Conservation (phyloP, 192 early-diverging fungal species). For the Entomortierella chlamydospora region DNA sequence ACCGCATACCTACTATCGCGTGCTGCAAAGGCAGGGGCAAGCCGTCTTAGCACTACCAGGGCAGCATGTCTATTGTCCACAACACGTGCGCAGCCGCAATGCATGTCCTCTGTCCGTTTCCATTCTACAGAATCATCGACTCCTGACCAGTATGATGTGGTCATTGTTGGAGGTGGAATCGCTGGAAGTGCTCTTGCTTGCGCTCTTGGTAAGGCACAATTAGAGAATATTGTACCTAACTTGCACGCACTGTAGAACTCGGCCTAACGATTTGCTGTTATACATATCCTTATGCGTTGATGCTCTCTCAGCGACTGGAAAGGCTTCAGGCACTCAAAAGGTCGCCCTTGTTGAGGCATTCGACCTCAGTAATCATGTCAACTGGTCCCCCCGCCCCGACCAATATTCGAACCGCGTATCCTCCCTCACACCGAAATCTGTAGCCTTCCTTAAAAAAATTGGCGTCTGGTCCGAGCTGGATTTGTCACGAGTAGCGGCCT, state of each 20-base stretch:
- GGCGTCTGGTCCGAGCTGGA: conserved; percentile 77
- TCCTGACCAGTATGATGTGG: conserved; percentile 75
- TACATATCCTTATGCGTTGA: neutral
- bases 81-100: neutral
- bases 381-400: conserved; percentile 64
- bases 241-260: no score
- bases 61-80: conserved; percentile 7
- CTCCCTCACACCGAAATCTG: conserved; percentile 80
- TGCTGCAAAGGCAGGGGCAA: conserved; percentile 4
- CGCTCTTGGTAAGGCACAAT: conserved; percentile 68
- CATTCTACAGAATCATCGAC: conserved; percentile 27
- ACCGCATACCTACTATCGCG: conserved; percentile 4
- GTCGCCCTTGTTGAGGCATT: conserved; percentile 87
- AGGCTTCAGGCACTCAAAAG: conserved; percentile 55
- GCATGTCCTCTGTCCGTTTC: conserved; percentile 23
- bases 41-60: neutral
- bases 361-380: conserved; percentile 66
- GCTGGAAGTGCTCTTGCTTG: conserved; percentile 89
- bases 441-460: conserved; percentile 70
- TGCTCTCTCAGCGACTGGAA: conserved; percentile 33
- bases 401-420: conserved; percentile 86
- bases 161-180: conserved; percentile 92
- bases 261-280: no score
- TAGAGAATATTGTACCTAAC: no score
- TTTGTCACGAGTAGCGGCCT: conserved; percentile 69